Evolutionary conservation across 257 asterid species (phyloP), one percentile per base, ranked within the genome.

Genomic region (Petrea volubilis): DNA sequence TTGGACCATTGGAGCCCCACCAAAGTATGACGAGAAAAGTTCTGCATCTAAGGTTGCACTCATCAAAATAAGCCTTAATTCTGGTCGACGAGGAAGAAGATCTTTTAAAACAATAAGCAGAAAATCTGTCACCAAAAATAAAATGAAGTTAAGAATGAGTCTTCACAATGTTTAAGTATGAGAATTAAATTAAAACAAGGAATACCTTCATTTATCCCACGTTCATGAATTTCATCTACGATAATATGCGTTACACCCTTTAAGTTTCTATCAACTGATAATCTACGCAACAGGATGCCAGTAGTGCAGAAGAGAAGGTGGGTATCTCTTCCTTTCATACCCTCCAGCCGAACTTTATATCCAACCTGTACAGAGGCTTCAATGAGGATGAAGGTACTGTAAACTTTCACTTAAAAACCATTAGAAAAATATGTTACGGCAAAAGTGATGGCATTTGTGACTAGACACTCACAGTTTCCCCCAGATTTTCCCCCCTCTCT

Each of bases 221-320:
- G 99, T 71, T 94, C 99, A 82, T 94, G 99, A 78, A 94, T 92
- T 84, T 94, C 99, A 76, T 94, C 99, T 67, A 94, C 93, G 33
- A 94, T 84, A 63, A 94, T 87, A 81, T 94, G 97, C 58, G 99
- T 89, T 64, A 92, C 89, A 20, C 89, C 96, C 79, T 89, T 94
- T 83, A 94, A 87, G 78, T 74, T 87, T 85, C 92, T 79, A 78
- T 94, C 98, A 43, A 88, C 85, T 66, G 86, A 81, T 68, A 94
- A 83, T 79, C 96, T 83, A 79, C 99, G 92, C 74, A 94, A 77
- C 79, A 94, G 82, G 83, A 94, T 91, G 76, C 99, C 99, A 23
- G 99, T 94, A 38, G 99, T 91, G 90, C 98, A 94, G 79, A 94
- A 94, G 67, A 94, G 95, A 71, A 94, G 98, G 84, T 77, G 99